Conservation (phyloP, 2,329 filamentous ascomycete species). For the Lasiodiplodia hormozganensis region DNA sequence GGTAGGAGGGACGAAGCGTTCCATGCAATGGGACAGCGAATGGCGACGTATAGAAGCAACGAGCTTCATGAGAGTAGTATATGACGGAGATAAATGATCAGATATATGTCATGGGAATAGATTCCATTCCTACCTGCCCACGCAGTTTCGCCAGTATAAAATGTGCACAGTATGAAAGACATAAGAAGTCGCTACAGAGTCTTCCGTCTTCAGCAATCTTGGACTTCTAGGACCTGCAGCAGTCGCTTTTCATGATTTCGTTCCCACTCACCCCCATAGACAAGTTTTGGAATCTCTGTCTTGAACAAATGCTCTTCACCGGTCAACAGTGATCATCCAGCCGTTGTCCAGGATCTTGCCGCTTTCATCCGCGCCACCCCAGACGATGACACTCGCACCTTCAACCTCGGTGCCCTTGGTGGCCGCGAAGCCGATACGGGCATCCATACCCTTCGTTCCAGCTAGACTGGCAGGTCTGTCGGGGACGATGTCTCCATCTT, state of each 20-base stretch:
- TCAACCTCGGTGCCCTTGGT: conserved; percentile 53
- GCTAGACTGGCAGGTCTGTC: conserved; percentile 42
- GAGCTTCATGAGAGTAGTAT: not conserved
- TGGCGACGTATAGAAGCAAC: not conserved
- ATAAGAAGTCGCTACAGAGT: not conserved
- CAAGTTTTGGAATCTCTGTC: not conserved
- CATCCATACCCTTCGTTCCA: conserved; percentile 50
- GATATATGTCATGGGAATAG: not conserved
- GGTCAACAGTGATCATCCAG: conserved; percentile 48
- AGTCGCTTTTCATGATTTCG: conserved; percentile 12
- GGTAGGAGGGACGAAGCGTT: not conserved
- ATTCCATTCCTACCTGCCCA: conserved; percentile 22
- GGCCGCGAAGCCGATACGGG: conserved; percentile 48
- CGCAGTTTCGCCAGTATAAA: conserved; percentile 1
- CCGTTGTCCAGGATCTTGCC: conserved; percentile 52
- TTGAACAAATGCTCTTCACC: not conserved
- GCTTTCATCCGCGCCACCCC: conserved; percentile 59
- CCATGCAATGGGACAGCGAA: not conserved
- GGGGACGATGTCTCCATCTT: conserved; percentile 53
- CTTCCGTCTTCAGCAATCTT: conserved; percentile 10
- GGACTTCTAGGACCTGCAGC: not conserved
- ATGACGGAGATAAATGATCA: not conserved
- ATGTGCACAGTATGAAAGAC: conserved; percentile 7
- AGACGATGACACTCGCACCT: conserved; percentile 57
- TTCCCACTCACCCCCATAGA: conserved; percentile 11